These are phyloP conservation scores for Selaginella tamariscina DNA, from an alignment of 75 land plant species.

Conservation along the genomic window DNA sequence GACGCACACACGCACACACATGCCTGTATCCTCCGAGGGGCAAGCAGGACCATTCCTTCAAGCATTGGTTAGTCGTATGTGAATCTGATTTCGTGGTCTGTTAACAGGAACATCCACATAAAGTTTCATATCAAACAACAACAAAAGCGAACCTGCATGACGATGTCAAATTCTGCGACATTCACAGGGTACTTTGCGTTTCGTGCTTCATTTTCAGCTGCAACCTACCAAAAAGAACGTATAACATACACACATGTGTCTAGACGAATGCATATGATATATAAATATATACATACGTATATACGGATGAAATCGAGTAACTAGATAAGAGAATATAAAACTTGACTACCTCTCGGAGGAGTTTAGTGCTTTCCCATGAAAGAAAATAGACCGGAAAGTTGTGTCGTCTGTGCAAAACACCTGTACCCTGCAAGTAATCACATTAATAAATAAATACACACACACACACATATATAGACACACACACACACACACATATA, in stretches of 20 bases:
- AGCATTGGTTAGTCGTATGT: conserved; percentile 62
- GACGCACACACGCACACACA: neutral
- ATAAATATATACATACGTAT: neutral
- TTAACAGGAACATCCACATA: neutral
- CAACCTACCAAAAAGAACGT: conserved; percentile 31
- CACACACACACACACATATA: neutral
- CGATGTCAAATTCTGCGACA: conserved; percentile 78
- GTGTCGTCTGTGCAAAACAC: conserved; percentile 48
- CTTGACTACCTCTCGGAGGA: conserved; percentile 36
- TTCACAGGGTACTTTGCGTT: conserved; percentile 31
- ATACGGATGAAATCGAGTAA: neutral
- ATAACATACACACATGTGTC: neutral
- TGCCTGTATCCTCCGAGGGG: conserved; percentile 96
- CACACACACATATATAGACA: neutral
- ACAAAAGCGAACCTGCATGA: conserved; percentile 65
- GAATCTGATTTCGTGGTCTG: conserved; percentile 79
- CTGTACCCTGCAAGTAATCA: conserved; percentile 46
- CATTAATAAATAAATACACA: too few relatives aligned
- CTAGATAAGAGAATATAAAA: neutral
- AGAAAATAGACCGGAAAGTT: conserved; percentile 81
- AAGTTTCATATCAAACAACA: neutral
- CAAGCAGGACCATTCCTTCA: conserved; percentile 60
- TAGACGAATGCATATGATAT: neutral
- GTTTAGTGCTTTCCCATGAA: conserved; percentile 36
- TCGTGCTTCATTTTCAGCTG: conserved; percentile 31